phyloP scores from a whole-genome alignment of 805 yeast genomes.

The Komagataella pastoris region DNA sequence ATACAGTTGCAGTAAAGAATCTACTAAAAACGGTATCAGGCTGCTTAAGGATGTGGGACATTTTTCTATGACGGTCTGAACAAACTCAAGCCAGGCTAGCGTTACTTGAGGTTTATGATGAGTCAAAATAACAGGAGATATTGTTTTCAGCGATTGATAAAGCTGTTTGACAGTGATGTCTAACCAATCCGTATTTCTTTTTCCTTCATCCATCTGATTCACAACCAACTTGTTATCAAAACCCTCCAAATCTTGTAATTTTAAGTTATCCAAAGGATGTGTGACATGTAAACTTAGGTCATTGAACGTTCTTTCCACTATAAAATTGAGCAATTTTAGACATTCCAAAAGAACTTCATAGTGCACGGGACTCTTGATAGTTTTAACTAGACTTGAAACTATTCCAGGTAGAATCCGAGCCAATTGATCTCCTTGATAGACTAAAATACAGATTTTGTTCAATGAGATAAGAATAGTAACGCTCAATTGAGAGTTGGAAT shows the following conservation, averaged over 20 bases:
- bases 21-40: conserved; percentile 22
- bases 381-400: conserved; percentile 28
- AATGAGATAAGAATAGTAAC: neutral
- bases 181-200: conserved; percentile 39
- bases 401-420: conserved; percentile 39
- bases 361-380: conserved; percentile 20
- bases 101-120: conserved; percentile 21
- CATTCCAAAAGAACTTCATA: conserved; percentile 20
- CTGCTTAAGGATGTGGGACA: conserved; percentile 22
- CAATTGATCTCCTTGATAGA: conserved; percentile 32
- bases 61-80: conserved; percentile 14
- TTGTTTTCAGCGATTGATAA: neutral
- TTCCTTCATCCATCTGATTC: neutral
- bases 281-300: conserved; percentile 23
- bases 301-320: conserved; percentile 23
- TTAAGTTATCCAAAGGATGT: neutral
- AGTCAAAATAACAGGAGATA: conserved; percentile 6
- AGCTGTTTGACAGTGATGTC: conserved; percentile 25
- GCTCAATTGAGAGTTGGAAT: neutral
- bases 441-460: conserved; percentile 16
- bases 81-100: conserved; percentile 16
- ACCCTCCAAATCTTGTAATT: neutral
- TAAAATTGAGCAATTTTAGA: conserved; percentile 15
- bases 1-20: conserved; percentile 9
- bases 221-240: neutral